These are phyloP conservation scores for Penicillium sp. DNA, from an alignment of 2,329 filamentous ascomycete species.

Conservation along the genomic window DNA sequence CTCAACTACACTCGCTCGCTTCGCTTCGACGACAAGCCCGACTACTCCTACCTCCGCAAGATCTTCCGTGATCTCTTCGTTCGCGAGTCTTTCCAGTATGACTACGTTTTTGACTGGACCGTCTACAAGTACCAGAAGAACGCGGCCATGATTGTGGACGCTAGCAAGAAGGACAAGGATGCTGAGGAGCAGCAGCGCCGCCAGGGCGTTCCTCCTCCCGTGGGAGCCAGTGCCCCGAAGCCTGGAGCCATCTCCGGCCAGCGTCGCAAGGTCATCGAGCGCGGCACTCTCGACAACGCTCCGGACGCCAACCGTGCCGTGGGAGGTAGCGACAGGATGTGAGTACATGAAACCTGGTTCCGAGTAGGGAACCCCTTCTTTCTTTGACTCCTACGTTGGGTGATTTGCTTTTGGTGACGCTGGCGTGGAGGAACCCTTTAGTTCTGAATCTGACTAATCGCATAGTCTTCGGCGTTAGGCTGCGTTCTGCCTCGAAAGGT, in stretches of 20 bases:
- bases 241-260: conserved; percentile 72
- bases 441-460: conserved; percentile 77
- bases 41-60: conserved; percentile 99
- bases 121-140: conserved; percentile 99
- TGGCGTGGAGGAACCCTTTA: conserved; percentile 66
- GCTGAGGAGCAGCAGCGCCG: conserved; percentile 74
- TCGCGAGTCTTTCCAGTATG: conserved; percentile 98
- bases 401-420: conserved; percentile 67
- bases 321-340: conserved; percentile 90
- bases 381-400: conserved; percentile 78
- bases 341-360: conserved; percentile 77
- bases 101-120: conserved; percentile 99
- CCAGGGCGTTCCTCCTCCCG: conserved; percentile 62
- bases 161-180: conserved; percentile 69
- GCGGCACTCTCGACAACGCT: conserved; percentile 66
- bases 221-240: conserved; percentile 63
- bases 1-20: conserved; percentile 98
- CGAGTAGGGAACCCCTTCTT: conserved; percentile 76
- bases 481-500: conserved; percentile 79
- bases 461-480: conserved; percentile 82
- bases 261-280: conserved; percentile 82
- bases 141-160: conserved; percentile 87
- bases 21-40: conserved; percentile 98
- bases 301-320: conserved; percentile 74
- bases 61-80: conserved; percentile 99